These are phyloP conservation scores for Coemansia sp. DNA, from an alignment of 192 early-diverging fungal genomes.

Conservation along the genomic window DNA sequence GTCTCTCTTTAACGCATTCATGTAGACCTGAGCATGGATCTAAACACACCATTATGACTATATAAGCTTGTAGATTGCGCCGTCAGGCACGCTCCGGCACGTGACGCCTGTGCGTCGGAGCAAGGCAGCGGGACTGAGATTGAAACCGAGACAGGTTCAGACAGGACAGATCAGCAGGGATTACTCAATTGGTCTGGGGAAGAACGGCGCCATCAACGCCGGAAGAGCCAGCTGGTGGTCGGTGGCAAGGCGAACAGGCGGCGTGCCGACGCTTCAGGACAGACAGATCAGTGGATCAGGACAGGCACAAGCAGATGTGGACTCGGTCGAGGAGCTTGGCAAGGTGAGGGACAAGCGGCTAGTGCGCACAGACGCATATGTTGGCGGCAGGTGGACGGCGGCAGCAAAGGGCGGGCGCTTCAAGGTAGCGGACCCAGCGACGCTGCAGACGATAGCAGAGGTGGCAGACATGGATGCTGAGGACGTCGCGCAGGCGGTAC, in stretches of 20 bases:
- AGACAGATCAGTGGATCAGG: neutral
- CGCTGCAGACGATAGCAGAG: conserved; percentile 59
- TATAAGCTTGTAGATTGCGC: neutral
- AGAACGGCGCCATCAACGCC: neutral
- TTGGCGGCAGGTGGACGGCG: conserved; percentile 62
- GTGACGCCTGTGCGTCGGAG: neutral
- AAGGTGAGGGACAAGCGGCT: conserved; percentile 66
- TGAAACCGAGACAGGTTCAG: too few relatives aligned
- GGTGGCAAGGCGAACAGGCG: neutral
- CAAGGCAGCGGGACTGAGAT: neutral
- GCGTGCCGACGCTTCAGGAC: neutral
- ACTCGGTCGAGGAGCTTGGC: conserved; percentile 26
- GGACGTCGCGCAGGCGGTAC: conserved; percentile 61
- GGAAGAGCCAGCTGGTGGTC: neutral
- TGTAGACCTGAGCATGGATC: neutral
- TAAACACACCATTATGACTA: neutral
- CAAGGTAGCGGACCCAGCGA: conserved; percentile 66
- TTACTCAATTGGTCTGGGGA: neutral
- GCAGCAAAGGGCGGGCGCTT: conserved; percentile 53
- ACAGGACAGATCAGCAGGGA: neutral
- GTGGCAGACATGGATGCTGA: conserved; percentile 66
- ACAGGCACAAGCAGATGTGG: conserved; percentile 7
- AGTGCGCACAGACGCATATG: conserved; percentile 57
- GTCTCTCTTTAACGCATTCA: too few relatives aligned
- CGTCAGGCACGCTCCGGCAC: neutral